Base-by-base conservation (phyloP, 1,139 yeast species). In the Geotrichum phurueaensis region DNA sequence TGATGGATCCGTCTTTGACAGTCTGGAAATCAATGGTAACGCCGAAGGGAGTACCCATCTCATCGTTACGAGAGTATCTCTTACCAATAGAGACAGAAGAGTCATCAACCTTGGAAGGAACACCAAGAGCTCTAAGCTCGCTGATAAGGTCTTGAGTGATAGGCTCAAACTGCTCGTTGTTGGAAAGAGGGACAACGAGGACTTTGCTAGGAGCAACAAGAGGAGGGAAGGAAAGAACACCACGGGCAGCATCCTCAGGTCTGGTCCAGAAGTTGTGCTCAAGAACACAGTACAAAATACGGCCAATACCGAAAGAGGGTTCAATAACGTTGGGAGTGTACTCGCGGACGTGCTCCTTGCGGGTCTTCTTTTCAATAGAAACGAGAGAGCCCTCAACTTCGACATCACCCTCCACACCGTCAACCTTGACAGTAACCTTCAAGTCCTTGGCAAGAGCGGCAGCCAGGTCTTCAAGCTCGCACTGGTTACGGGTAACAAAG, bases 221-320 rank as follows among this genome's bases (percentile, higher is more conserved):
- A 61, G 99, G 98, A 67, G 96, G 95, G 81, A 95, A 88, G 12
- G 98, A 90, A 68, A 95, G 81, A 23, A 90, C 96, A 62, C 89
- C 87, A 77, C 99, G 90, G 67, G 94, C 95, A 59, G 85, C 79
- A 72, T 91, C 96, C 72, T 88, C 97, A 36, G 96, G 89, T 78
- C 99, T 87, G 62, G 88, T 78, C 97, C 97, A 95, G 86, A 87
- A 95, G 63, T 84, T 83, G 77, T 95, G 99, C 79, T 95, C 99
- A 72, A 92, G 87, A 67, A 94, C 78, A 54, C 97, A 83, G 79
- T 95, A 95, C 67, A 95, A 80, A 73, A 95, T 90, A 81, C 99
- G 94, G 65, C 99, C 99, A 73, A 95, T 89, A 83, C 99, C 99
- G 71, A 95, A 95, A 7, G 99, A 95, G 65, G 99, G 99, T 79